Percentiles rank a stretch among this genome's conserved stretches.
These are phyloP conservation scores for Sicyos edulis DNA, from an alignment of 306 rosid species.

Conservation along the genomic window DNA sequence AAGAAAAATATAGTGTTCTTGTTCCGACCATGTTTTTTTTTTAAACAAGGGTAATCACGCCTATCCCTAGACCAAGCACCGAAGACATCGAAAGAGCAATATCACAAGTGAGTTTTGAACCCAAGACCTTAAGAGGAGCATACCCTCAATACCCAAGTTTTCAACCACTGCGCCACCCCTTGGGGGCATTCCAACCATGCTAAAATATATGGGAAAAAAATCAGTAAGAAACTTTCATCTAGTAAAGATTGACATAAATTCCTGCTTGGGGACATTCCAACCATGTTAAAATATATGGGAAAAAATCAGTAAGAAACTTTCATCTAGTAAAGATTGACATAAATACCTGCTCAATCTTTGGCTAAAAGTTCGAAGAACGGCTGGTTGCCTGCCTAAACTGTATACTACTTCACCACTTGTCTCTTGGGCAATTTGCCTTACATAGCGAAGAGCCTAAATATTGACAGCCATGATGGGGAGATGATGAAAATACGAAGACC, in stretches of 20 bases:
- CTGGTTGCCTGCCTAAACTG: constrained; percentile 92
- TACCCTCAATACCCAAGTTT: too few relatives aligned
- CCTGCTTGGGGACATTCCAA: too few relatives aligned
- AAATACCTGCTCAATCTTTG: constrained; percentile 83
- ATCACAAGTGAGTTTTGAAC: too few relatives aligned
- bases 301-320: not conserved
- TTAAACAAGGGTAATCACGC: too few relatives aligned
- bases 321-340: not conserved
- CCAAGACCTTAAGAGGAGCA: too few relatives aligned
- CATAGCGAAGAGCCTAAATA: constrained; percentile 70
- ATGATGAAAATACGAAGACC: not conserved
- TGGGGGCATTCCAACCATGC: too few relatives aligned
- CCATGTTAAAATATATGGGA: not conserved
- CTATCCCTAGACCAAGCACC: too few relatives aligned
- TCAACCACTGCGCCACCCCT: too few relatives aligned
- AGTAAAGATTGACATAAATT: too few relatives aligned
- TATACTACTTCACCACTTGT: constrained; percentile 89
- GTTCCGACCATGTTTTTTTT: not conserved
- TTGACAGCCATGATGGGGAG: constrained; percentile 8
- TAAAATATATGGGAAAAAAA: too few relatives aligned
- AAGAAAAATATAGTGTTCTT: not conserved
- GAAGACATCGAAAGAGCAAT: too few relatives aligned
- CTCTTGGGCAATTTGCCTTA: constrained; percentile 92
- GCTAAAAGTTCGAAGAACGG: constrained; percentile 85
- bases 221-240: too few relatives aligned